Base-by-base conservation (phyloP, 805 yeast genomes). In the Myxozyma kluyveri region DNA sequence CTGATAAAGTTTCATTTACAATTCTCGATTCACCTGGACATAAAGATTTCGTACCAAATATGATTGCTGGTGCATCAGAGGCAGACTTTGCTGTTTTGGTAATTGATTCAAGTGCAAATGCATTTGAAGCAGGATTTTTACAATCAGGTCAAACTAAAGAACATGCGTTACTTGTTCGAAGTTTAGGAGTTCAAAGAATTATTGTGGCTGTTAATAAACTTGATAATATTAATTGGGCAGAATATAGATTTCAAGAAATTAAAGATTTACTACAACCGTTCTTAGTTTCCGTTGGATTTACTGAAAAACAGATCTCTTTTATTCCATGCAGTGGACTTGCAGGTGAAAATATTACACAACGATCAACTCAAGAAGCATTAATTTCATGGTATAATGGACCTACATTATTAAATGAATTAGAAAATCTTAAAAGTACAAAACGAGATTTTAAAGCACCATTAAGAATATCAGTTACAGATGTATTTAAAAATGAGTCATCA, bases 1-100 rank as follows among this genome's bases (percentile, higher is more conserved):
- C 90, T 2, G 47, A 63, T 0, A 65, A 61, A 2, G 73, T 81
- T 4, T 69, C 75, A 43, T 84, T 83, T 65, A 82, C 88, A 0
- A 83, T 88, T 3, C 80, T 86, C 49, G 95, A 86, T 69, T 89
- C 95, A 0, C 95, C 95, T 0, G 95, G 95, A 0, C 95, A 86
- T 67, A 75, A 76, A 54, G 93, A 86, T 63, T 86, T 84, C 66
- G 86, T 86, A 29, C 95, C 95, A 3, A 87, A 84, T 61, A 84
- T 86, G 88, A 85, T 86, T 59, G 85, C 87, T 26, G 95, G 95
- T 26, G 84, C 86, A 1, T 56, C 57, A 3, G 60, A 56, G 38
- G 57, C 47, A 6, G 93, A 86, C 62, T 66, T 82, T 39, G 90
- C 90, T 0, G 72, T 86, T 17, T 72, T 86, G 36, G 87, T 86